phyloP scores from a whole-genome alignment of 73 alveolate genomes.

The Paramecium bursaria region DNA sequence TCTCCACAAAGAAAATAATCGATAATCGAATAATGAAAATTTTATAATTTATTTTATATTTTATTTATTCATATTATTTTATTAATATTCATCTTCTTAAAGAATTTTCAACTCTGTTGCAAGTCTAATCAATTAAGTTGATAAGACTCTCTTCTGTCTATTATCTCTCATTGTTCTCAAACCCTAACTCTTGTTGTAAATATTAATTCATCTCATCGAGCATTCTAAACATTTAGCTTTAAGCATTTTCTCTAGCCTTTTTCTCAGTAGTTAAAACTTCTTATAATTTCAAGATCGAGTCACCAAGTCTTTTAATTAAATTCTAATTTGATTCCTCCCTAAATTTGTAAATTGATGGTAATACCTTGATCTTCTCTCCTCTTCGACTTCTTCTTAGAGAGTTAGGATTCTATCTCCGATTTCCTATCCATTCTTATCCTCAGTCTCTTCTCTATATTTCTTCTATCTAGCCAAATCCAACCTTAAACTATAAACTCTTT shows the following conservation, averaged over 20 bases:
- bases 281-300: constrained; percentile 77
- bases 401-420: constrained; percentile 47
- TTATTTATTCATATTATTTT: no score
- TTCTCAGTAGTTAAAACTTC: constrained; percentile 75
- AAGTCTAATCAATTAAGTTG: constrained; percentile 80
- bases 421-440: constrained; percentile 64
- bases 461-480: constrained; percentile 82
- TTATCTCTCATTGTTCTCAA: constrained; percentile 76
- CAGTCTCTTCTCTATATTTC: constrained; percentile 77
- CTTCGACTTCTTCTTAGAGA: constrained; percentile 62
- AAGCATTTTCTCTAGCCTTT: constrained; percentile 75
- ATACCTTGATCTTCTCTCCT: constrained; percentile 66
- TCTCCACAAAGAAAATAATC: neutral
- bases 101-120: constrained; percentile 78
- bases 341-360: neutral
- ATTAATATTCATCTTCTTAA: constrained; percentile 69
- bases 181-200: constrained; percentile 70
- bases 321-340: constrained; percentile 75
- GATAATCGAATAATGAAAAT: no score
- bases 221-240: constrained; percentile 77
- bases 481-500: constrained; percentile 73
- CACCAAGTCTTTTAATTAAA: constrained; percentile 67
- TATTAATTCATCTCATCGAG: constrained; percentile 77
- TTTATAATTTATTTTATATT: no score
- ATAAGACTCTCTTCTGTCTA: constrained; percentile 79